Percentiles rank a stretch among this genome's conserved stretches.
These are phyloP conservation scores for Aspergillus pseudoterreus DNA, from an alignment of 2,329 filamentous ascomycete species.

Conservation along the genomic window DNA sequence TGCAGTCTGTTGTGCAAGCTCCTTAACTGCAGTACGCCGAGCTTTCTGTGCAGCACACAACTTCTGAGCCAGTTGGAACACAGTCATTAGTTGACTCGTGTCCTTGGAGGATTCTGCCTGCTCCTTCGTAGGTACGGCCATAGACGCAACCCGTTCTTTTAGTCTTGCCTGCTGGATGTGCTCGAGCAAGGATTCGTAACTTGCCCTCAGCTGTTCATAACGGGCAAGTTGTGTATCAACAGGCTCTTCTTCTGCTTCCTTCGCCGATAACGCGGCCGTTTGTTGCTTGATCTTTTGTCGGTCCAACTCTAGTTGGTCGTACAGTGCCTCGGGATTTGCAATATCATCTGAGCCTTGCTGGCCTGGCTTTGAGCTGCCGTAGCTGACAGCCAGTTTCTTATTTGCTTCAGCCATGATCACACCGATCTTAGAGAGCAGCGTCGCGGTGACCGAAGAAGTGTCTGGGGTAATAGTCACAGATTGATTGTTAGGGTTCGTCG, in stretches of 20 bases:
- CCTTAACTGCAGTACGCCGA: slow-evolving; percentile 34
- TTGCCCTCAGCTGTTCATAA: slow-evolving; percentile 33
- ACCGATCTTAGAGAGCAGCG: slow-evolving; percentile 65
- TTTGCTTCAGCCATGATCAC: slow-evolving; percentile 69
- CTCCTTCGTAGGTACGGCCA: slow-evolving; percentile 12
- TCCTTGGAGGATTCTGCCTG: slow-evolving; percentile 16
- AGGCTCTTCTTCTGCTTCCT: slow-evolving; percentile 34
- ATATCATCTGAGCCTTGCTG: slow-evolving; percentile 47
- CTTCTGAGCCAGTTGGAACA: slow-evolving; percentile 30
- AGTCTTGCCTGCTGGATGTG: slow-evolving; percentile 39
- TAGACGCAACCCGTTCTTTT: slow-evolving; percentile 24
- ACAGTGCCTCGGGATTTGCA: slow-evolving; percentile 40
- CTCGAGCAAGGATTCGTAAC: slow-evolving; percentile 43
- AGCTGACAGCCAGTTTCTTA: slow-evolving; percentile 58
- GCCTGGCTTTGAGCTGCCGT: slow-evolving; percentile 62
- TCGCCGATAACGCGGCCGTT: slow-evolving; percentile 30
- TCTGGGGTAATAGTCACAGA: slow-evolving; percentile 34
- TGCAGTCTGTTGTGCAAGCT: slow-evolving; percentile 42
- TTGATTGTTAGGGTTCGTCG: slow-evolving; percentile 28
- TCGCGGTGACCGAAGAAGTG: slow-evolving; percentile 61
- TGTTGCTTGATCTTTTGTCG: slow-evolving; percentile 42
- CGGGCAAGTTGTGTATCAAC: slow-evolving; percentile 36
- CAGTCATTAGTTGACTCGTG: slow-evolving; percentile 27
- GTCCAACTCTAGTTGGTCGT: slow-evolving; percentile 42
- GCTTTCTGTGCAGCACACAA: slow-evolving; percentile 31